These are phyloP conservation scores for Colletotrichum viniferum DNA, from an alignment of 2,329 filamentous ascomycete species.

Conservation along the genomic window DNA sequence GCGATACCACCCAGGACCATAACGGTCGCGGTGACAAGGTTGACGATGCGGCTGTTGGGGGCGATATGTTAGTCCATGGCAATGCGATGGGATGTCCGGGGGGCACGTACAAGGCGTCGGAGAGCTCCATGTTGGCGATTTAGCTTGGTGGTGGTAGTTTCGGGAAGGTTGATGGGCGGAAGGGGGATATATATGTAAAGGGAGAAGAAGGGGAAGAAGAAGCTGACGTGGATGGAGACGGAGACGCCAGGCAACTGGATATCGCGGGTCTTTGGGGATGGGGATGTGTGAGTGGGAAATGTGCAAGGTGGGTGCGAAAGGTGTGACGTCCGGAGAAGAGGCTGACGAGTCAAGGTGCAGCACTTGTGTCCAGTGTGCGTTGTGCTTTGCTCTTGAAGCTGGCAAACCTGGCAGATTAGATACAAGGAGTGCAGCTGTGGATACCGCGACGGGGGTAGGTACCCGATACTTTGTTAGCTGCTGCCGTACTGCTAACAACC, in stretches of 20 bases:
- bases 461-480: neutral
- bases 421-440: slow-evolving; percentile 15
- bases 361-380: neutral
- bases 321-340: slow-evolving; percentile 20
- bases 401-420: slow-evolving; percentile 17
- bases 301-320: slow-evolving; percentile 16
- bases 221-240: slow-evolving; percentile 15
- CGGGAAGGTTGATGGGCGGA: neutral
- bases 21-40: slow-evolving; percentile 84
- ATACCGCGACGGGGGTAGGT: neutral
- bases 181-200: neutral
- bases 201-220: neutral
- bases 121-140: slow-evolving; percentile 77
- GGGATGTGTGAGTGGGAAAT: slow-evolving; percentile 1
- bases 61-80: slow-evolving; percentile 22
- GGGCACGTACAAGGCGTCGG: slow-evolving; percentile 83
- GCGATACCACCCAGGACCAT: slow-evolving; percentile 85
- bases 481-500: neutral
- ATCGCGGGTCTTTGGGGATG: slow-evolving; percentile 5
- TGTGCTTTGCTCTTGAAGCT: slow-evolving; percentile 18
- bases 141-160: neutral
- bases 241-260: slow-evolving; percentile 13
- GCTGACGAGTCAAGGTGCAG: slow-evolving; percentile 18
- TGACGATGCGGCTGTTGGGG: slow-evolving; percentile 81
- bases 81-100: neutral